Evolutionary conservation across 1,284 basidiomycete genomes (phyloP).

Genomic region (Earliella scabrosa): DNA sequence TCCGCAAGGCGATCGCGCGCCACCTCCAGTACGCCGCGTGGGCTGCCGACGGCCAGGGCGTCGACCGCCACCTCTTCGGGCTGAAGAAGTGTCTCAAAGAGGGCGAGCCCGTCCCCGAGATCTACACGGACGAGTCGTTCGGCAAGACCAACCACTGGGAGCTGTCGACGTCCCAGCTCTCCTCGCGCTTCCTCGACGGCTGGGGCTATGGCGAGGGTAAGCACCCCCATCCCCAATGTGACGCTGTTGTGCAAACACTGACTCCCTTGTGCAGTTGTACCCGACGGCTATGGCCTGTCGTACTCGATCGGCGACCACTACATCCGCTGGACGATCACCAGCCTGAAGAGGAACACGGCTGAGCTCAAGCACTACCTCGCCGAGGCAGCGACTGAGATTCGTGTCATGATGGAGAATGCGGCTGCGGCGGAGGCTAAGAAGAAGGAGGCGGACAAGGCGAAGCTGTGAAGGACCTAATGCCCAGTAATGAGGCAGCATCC

Average conservation of each 20-base stretch:
- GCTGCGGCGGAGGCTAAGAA: conserved; percentile 36
- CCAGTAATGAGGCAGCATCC: background rate
- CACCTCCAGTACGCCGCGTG: conserved; percentile 90
- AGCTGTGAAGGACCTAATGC: conserved; percentile 28
- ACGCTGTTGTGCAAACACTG: background rate
- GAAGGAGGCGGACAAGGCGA: conserved; percentile 31
- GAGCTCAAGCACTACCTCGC: conserved; percentile 74
- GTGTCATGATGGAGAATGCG: conserved; percentile 76
- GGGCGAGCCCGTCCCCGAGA: conserved; percentile 76
- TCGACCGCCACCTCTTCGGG: conserved; percentile 96
- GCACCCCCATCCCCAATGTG: conserved; percentile 26
- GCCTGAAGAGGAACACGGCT: conserved; percentile 67
- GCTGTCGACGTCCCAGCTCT: conserved; percentile 89
- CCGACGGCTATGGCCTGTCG: conserved; percentile 92
- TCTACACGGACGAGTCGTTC: conserved; percentile 84
- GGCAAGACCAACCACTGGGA: conserved; percentile 86
- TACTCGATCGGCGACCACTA: conserved; percentile 91
- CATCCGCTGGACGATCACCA: conserved; percentile 94
- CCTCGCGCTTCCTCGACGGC: conserved; percentile 84
- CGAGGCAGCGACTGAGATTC: conserved; percentile 81
- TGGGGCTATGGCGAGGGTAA: conserved; percentile 97
- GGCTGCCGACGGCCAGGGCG: conserved; percentile 94
- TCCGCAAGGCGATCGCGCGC: conserved; percentile 79
- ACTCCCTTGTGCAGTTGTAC: conserved; percentile 64
- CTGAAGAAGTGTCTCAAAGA: conserved; percentile 83